phyloP scores from a whole-genome alignment of 169 alveolate genomes.

The Besnoitia besnoiti region DNA sequence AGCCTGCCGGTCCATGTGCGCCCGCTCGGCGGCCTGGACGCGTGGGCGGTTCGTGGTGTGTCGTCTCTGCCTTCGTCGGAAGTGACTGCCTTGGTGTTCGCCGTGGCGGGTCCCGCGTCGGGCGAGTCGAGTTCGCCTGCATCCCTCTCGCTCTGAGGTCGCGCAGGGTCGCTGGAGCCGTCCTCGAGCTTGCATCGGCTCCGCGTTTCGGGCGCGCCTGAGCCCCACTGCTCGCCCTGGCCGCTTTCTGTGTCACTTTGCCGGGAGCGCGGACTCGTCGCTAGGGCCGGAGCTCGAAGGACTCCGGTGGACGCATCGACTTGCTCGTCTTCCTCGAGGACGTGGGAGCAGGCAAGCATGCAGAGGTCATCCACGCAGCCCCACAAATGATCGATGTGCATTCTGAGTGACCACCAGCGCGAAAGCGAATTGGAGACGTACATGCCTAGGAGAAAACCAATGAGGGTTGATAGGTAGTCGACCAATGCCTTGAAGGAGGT shows the following conservation, averaged over 20 bases:
- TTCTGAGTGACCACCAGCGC: conserved; percentile 63
- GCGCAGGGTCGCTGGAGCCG: not conserved
- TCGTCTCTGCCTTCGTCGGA: not conserved
- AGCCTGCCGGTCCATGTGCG: not conserved
- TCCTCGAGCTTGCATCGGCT: not conserved
- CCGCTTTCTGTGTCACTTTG: not conserved
- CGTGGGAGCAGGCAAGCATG: conserved; percentile 53
- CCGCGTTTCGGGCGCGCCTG: too few relatives aligned
- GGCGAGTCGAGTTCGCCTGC: not conserved
- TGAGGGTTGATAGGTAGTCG: conserved; percentile 45
- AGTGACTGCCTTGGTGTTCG: not conserved
- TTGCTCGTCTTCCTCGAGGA: conserved; percentile 5
- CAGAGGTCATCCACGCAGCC: conserved; percentile 53
- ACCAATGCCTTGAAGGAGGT: conserved; percentile 58
- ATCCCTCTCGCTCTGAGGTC: not conserved
- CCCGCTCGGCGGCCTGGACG: not conserved
- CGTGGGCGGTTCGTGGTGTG: not conserved
- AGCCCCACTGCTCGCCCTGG: not conserved
- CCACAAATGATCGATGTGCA: conserved; percentile 30
- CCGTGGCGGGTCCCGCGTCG: not conserved
- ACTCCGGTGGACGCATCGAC: not conserved
- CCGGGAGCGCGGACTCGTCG: not conserved
- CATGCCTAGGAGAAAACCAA: conserved; percentile 47
- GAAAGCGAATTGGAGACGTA: conserved; percentile 60
- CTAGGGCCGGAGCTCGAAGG: not conserved